Percentiles rank a stretch among this genome's conserved stretches.
These are phyloP conservation scores for Abelmoschus esculentus DNA, from an alignment of 345 rosid species.

Conservation along the genomic window DNA sequence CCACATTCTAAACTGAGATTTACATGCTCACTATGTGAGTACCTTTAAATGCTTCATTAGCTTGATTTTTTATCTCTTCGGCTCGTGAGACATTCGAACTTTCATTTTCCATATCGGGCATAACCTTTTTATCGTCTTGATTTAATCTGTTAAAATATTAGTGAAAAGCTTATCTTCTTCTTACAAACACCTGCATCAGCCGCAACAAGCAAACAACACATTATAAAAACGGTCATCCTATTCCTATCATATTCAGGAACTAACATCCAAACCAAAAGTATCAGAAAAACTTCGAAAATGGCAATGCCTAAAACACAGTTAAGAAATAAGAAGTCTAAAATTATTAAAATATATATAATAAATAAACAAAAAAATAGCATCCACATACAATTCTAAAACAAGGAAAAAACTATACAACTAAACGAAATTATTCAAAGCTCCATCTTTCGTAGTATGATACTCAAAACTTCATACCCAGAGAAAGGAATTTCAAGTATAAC, in stretches of 20 bases:
- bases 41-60: constrained; percentile 48
- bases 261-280: not conserved
- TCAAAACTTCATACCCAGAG: not conserved
- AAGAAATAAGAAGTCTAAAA: not conserved
- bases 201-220: not conserved
- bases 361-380: not conserved
- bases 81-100: constrained; percentile 29
- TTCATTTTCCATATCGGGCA: constrained; percentile 18
- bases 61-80: constrained; percentile 33
- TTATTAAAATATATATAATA: not conserved
- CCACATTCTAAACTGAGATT: too few species aligned
- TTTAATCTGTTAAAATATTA: not conserved
- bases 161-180: not conserved
- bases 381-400: not conserved
- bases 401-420: not conserved
- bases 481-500: not conserved
- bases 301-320: not conserved
- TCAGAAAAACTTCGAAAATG: not conserved
- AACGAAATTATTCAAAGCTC: not conserved
- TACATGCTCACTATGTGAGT: too few species aligned
- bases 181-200: not conserved
- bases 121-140: constrained; percentile 3
- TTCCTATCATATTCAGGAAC: not conserved
- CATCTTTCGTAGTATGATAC: not conserved
- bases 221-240: not conserved